Conservation (phyloP, 768 basidiomycete species). For the Scleroderma citrinum region DNA sequence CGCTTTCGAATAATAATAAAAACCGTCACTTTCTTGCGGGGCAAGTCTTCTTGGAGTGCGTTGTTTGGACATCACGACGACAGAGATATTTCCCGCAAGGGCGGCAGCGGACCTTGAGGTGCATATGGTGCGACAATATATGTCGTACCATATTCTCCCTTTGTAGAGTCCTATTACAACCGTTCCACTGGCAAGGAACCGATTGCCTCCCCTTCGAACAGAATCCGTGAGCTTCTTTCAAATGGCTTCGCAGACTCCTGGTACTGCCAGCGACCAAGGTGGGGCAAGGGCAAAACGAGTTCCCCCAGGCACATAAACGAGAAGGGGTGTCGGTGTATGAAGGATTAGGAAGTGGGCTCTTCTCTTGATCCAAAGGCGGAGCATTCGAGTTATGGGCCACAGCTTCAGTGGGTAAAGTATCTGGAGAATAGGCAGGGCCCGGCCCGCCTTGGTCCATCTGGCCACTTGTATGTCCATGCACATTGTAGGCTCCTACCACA, state of each 20-base stretch:
- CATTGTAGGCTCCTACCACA: background rate
- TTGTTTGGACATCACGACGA: slow-evolving; percentile 14
- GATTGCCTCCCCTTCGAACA: slow-evolving; percentile 1
- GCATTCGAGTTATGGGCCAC: background rate
- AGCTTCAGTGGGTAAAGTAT: background rate
- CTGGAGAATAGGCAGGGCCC: background rate
- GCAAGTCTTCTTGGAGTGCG: slow-evolving; percentile 11
- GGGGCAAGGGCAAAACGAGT: slow-evolving; percentile 2
- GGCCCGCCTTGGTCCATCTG: background rate
- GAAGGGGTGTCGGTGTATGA: background rate
- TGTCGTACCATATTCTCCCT: slow-evolving; percentile 17
- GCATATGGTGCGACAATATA: slow-evolving; percentile 12
- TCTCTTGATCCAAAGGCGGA: background rate
- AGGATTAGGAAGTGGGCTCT: background rate
- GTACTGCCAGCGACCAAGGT: slow-evolving; percentile 1
- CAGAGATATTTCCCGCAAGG: slow-evolving; percentile 13
- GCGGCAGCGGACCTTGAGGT: slow-evolving; percentile 5
- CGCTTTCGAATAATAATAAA: no score
- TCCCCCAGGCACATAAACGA: slow-evolving; percentile 4
- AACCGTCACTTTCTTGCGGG: background rate
- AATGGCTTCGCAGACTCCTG: slow-evolving; percentile 11
- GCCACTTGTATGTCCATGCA: background rate
- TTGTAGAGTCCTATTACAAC: slow-evolving; percentile 6
- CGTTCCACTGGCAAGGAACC: slow-evolving; percentile 7
- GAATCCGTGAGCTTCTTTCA: slow-evolving; percentile 8